Evolutionary conservation across 345 rosid genomes (phyloP).

Genomic region (Litchi chinensis): DNA sequence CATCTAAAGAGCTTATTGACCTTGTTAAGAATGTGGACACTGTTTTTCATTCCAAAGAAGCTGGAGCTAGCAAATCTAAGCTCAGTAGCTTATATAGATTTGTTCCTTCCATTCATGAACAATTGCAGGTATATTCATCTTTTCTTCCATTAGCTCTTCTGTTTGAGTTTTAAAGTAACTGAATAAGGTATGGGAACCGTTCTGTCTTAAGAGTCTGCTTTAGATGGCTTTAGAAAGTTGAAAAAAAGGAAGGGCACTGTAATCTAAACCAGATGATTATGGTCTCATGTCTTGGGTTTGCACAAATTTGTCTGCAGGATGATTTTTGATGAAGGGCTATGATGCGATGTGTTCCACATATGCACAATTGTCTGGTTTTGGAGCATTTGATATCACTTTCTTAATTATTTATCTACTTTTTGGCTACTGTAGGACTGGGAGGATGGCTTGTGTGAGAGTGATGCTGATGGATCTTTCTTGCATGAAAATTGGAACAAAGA

Average conservation of each 20-base stretch:
- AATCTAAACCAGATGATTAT: not conserved
- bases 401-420: constrained; percentile 8
- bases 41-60: constrained; percentile 63
- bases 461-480: constrained; percentile 87
- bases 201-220: not conserved
- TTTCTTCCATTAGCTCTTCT: not conserved
- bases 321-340: not conserved
- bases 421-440: constrained; percentile 79
- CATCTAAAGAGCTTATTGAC: constrained; percentile 69
- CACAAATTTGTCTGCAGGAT: not conserved
- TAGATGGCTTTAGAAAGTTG: not conserved
- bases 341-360: not conserved
- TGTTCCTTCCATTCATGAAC: constrained; percentile 73
- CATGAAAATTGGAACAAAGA: constrained; percentile 93
- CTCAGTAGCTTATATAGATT: constrained; percentile 48
- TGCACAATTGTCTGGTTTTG: not conserved
- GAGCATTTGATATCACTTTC: not conserved
- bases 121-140: constrained; percentile 58
- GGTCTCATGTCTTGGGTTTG: not conserved
- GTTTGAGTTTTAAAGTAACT: not conserved
- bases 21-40: constrained; percentile 67
- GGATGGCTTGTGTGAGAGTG: constrained; percentile 83
- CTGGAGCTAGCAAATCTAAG: constrained; percentile 52
- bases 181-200: not conserved
- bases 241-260: not conserved